phyloP scores from a whole-genome alignment of 495 filamentous ascomycete species.

The Aspergillus leporis region DNA sequence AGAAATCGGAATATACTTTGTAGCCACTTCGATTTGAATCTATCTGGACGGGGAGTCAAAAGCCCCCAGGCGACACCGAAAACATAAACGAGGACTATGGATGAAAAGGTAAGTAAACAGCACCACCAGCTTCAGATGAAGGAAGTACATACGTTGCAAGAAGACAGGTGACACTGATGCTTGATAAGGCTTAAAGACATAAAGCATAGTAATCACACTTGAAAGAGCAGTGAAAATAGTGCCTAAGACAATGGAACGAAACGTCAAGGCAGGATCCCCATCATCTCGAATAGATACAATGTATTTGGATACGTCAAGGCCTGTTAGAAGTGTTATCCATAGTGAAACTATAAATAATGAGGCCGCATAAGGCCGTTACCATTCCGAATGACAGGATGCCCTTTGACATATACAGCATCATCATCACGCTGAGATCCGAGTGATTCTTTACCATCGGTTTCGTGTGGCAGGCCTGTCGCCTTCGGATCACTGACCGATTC shows the following conservation, averaged over 20 bases:
- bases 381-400: constrained; percentile 41
- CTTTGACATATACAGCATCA: constrained; percentile 21
- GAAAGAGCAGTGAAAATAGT: constrained; percentile 31
- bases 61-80: constrained; percentile 27
- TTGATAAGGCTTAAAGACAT: constrained; percentile 29
- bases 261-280: constrained; percentile 29
- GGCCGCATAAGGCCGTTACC: constrained; percentile 8
- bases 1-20: constrained; percentile 22
- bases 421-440: neutral
- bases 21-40: constrained; percentile 21
- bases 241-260: constrained; percentile 30
- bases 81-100: constrained; percentile 26
- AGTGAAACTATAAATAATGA: neutral
- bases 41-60: constrained; percentile 23
- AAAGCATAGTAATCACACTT: constrained; percentile 36
- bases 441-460: neutral
- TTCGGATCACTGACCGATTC: neutral
- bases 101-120: neutral
- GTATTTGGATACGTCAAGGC: constrained; percentile 28
- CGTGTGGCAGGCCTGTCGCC: neutral
- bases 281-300: constrained; percentile 29
- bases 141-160: constrained; percentile 26
- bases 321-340: constrained; percentile 13
- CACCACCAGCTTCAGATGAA: neutral
- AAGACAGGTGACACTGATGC: constrained; percentile 28